Evolutionary conservation across 2,329 filamentous ascomycete genomes (phyloP).

Genomic region (Fusarium sp.): DNA sequence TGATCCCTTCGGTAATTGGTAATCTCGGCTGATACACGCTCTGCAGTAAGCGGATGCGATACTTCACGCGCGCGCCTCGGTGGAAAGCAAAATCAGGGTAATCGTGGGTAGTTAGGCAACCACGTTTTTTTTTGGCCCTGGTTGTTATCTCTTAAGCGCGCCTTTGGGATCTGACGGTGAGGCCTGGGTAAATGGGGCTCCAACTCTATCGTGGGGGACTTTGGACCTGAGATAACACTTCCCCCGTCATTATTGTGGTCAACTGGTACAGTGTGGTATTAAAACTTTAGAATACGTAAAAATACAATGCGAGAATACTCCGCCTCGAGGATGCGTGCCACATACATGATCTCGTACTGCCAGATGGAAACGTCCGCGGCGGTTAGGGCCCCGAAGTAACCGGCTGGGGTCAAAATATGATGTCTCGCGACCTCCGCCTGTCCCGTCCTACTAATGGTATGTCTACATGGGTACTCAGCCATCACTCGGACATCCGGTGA

Average conservation of each 20-base stretch:
- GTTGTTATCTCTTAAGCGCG: conserved; percentile 6
- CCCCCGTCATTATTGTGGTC: neutral
- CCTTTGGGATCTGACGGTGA: conserved; percentile 25
- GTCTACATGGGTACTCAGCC: too few relatives aligned
- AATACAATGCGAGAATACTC: neutral
- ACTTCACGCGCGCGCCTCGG: conserved; percentile 6
- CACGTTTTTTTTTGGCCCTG: conserved; percentile 24
- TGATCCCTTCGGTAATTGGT: neutral
- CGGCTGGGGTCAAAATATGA: conserved; percentile 26
- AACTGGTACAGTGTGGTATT: neutral
- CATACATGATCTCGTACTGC: conserved; percentile 20
- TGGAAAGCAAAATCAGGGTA: conserved; percentile 3
- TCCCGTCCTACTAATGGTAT: too few relatives aligned
- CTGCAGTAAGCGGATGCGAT: neutral
- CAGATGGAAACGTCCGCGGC: conserved; percentile 3
- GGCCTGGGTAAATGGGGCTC: conserved; percentile 6
- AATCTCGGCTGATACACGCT: neutral
- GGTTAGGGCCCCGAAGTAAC: conserved; percentile 18
- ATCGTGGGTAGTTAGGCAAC: conserved; percentile 28
- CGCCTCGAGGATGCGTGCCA: neutral
- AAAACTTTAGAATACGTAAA: conserved; percentile 1
- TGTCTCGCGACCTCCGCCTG: too few relatives aligned
- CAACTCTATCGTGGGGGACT: conserved; percentile 12
- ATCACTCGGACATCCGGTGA: too few relatives aligned
- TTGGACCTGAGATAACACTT: conserved; percentile 2